Conservation (phyloP, 2,329 filamentous ascomycete species). For the Pseudogymnoascus sp. region DNA sequence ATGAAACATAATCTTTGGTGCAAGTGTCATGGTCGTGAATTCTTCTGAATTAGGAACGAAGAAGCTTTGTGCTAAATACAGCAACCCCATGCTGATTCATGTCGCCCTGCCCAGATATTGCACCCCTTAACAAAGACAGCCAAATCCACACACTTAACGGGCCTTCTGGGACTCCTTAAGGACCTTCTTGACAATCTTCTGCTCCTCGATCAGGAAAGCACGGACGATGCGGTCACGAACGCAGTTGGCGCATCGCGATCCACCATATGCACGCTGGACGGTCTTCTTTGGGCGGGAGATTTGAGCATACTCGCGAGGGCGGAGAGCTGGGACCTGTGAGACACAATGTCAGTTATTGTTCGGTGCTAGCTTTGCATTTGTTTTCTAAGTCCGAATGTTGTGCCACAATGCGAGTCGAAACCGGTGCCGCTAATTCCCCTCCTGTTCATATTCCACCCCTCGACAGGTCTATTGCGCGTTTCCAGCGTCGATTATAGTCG, state of each 20-base stretch:
- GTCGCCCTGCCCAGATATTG: slow-evolving; percentile 24
- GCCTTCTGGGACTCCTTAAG: slow-evolving; percentile 81
- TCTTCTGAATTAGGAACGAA: slow-evolving; percentile 23
- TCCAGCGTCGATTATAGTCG: neutral
- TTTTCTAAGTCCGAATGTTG: neutral
- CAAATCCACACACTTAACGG: slow-evolving; percentile 23
- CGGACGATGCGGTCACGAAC: slow-evolving; percentile 97
- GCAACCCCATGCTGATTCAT: slow-evolving; percentile 28
- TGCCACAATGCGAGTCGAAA: neutral
- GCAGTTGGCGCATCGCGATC: slow-evolving; percentile 96
- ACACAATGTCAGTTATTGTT: slow-evolving; percentile 24
- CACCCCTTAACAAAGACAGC: slow-evolving; percentile 27
- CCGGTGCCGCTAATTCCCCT: neutral
- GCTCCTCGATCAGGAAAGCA: slow-evolving; percentile 99
- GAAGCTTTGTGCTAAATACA: slow-evolving; percentile 27
- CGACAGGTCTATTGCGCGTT: neutral
- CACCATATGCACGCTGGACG: slow-evolving; percentile 96
- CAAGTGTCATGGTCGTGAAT: slow-evolving; percentile 8
- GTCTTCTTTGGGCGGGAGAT: slow-evolving; percentile 99
- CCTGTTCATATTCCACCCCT: neutral
- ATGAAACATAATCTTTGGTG: neutral
- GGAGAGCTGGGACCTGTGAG: slow-evolving; percentile 80
- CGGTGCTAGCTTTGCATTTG: neutral
- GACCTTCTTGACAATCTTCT: slow-evolving; percentile 99
- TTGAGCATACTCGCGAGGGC: slow-evolving; percentile 93